A percentile compares a stretch with the other conserved stretches of the same genome.
These are phyloP conservation scores for Gynandropsis gynandra DNA, from an alignment of 345 rosid genomes.

Conservation along the genomic window DNA sequence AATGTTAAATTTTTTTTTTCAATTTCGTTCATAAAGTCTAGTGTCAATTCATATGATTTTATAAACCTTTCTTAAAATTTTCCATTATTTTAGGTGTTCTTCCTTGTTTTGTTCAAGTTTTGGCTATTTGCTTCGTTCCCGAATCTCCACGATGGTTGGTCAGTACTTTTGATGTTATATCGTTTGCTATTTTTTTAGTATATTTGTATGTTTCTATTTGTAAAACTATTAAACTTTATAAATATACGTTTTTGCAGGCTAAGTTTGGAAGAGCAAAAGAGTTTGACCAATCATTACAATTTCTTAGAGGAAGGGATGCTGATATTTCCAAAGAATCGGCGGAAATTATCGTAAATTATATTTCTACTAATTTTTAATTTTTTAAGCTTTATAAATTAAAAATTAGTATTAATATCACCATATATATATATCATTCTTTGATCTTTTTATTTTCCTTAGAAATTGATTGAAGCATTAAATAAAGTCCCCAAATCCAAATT, in stretches of 20 bases:
- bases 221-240: neutral
- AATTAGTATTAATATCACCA: neutral
- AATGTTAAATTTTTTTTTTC: no score
- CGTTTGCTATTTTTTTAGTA: neutral
- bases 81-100: neutral
- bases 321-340: constrained; percentile 31
- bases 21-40: no score
- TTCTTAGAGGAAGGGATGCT: constrained; percentile 25
- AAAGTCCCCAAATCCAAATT: neutral
- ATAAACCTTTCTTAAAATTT: neutral
- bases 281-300: constrained; percentile 25
- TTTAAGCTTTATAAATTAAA: neutral
- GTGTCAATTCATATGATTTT: no score
- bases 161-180: neutral
- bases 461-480: constrained; percentile 1
- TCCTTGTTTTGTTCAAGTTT: neutral
- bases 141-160: constrained; percentile 10
- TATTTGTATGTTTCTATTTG: neutral
- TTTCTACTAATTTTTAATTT: neutral
- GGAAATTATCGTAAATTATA: constrained; percentile 25
- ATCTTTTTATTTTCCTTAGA: constrained; percentile 6
- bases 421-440: no score
- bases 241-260: constrained; percentile 21
- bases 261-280: constrained; percentile 27
- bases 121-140: neutral